phyloP scores from a whole-genome alignment of 208 protist genomes.

The Phytomonas francai region DNA sequence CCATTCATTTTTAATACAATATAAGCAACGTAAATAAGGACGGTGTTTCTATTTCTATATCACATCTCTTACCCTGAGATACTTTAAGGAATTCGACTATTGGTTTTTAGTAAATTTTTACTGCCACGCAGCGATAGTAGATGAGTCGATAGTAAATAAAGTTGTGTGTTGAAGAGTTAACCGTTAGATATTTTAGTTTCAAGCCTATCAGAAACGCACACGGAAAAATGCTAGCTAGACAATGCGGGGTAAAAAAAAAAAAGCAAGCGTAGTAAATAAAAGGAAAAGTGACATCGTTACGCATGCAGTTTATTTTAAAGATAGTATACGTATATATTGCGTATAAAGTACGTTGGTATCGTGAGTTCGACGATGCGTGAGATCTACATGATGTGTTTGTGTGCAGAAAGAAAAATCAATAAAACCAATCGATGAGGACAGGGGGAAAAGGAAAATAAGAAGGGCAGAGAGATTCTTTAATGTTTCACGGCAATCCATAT shows the following conservation, averaged over 20 bases:
- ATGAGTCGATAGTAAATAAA: not conserved
- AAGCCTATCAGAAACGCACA: not conserved
- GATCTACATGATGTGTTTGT: not conserved
- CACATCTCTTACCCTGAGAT: too few species aligned
- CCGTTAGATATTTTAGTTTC: slow-evolving; percentile 1
- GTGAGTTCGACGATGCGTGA: not conserved
- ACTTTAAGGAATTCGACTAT: not conserved
- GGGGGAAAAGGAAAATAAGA: slow-evolving; percentile 12
- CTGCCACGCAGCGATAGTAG: not conserved
- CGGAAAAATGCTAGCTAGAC: not conserved
- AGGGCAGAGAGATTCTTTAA: slow-evolving; percentile 3
- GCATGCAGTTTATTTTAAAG: not conserved
- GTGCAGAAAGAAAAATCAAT: not conserved
- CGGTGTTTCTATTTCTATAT: too few species aligned
- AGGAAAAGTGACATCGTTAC: not conserved
- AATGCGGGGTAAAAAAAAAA: not conserved
- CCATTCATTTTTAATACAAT: not conserved
- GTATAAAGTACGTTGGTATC: not conserved
- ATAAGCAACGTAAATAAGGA: not conserved
- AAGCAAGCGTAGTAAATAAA: not conserved
- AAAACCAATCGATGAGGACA: not conserved
- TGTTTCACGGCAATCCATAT: not conserved
- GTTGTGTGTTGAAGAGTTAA: not conserved
- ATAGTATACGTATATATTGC: not conserved
- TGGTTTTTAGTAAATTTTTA: not conserved